Evolutionary conservation across 2,329 filamentous ascomycete genomes (phyloP).

Genomic region (Botrytis cinerea): DNA sequence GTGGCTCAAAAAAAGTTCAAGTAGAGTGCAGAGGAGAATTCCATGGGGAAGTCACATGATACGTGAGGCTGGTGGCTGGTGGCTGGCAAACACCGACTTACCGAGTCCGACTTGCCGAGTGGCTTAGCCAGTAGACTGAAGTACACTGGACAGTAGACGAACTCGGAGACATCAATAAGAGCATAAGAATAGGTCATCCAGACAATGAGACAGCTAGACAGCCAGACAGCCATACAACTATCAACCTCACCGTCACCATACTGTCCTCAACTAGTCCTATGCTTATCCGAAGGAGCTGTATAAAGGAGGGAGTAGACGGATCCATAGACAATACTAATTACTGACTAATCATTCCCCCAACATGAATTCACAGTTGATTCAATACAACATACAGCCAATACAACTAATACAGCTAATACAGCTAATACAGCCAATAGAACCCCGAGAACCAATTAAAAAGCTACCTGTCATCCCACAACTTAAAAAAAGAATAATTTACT

Average conservation of each 20-base stretch:
- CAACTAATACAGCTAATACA: not conserved
- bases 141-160: not conserved
- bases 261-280: not conserved
- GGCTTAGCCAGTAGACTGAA: not conserved
- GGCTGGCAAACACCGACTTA: not conserved
- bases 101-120: not conserved
- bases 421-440: constrained; percentile 3
- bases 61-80: not conserved
- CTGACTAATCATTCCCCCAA: not conserved
- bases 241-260: not conserved
- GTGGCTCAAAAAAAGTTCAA: constrained; percentile 20
- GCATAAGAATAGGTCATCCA: not conserved
- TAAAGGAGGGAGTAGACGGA: too few relatives aligned
- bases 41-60: constrained; percentile 7
- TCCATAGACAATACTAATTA: not conserved
- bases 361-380: not conserved
- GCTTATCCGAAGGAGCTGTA: not conserved
- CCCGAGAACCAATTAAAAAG: not conserved
- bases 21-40: not conserved
- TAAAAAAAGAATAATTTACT: constrained; percentile 10
- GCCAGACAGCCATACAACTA: not conserved
- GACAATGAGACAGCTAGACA: not conserved
- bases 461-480: constrained; percentile 21
- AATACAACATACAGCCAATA: not conserved
- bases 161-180: not conserved